Percentiles rank a stretch among this genome's conserved stretches.
phyloP scores from a whole-genome alignment of 768 basidiomycete genomes.

The Suillus tomentosus region DNA sequence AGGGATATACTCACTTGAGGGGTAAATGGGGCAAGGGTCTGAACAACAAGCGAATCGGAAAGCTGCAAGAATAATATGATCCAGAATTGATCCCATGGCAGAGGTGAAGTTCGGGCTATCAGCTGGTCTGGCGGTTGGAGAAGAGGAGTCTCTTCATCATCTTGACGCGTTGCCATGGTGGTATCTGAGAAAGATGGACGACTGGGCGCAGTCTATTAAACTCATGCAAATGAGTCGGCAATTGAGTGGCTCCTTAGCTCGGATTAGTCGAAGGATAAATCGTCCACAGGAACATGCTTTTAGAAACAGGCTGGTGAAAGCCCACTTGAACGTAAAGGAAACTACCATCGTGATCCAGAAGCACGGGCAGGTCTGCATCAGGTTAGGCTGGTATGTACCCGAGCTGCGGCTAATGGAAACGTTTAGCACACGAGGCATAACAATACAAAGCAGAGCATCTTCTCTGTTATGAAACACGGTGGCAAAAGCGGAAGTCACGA shows the following conservation, averaged over 20 bases:
- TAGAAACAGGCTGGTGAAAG: neutral
- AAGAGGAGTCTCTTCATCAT: slow-evolving; percentile 60
- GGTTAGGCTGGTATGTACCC: neutral
- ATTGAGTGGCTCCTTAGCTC: neutral
- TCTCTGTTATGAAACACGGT: neutral
- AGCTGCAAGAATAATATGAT: slow-evolving; percentile 69
- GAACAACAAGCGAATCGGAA: slow-evolving; percentile 67
- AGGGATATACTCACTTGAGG: slow-evolving; percentile 48
- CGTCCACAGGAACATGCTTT: neutral
- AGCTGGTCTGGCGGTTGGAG: slow-evolving; percentile 31
- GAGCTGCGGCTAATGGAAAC: neutral
- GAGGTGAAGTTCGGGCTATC: slow-evolving; percentile 40
- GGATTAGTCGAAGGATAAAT: neutral
- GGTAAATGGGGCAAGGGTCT: slow-evolving; percentile 71
- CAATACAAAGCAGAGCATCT: too few species aligned
- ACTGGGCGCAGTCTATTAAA: neutral
- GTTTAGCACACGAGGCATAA: neutral
- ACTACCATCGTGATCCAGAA: neutral
- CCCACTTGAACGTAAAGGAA: neutral
- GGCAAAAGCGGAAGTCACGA: slow-evolving; percentile 29
- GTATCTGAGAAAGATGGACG: slow-evolving; percentile 16
- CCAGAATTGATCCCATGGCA: slow-evolving; percentile 64
- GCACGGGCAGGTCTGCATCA: neutral
- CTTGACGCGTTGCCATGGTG: slow-evolving; percentile 20
- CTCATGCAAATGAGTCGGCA: neutral